Conservation (phyloP, 768 basidiomycete genomes). For the Hericium rajendrae region DNA sequence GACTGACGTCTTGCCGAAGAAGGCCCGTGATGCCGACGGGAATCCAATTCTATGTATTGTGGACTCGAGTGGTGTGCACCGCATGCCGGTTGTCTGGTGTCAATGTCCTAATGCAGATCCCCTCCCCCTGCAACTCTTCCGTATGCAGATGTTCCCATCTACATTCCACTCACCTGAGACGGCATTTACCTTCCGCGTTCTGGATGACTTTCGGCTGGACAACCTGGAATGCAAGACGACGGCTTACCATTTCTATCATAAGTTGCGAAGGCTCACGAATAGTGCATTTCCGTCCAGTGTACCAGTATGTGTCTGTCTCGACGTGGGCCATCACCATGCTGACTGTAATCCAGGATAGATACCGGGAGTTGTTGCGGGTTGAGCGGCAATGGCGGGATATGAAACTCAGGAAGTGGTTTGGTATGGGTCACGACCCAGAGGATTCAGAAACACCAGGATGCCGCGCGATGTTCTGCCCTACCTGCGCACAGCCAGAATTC, state of each 20-base stretch:
- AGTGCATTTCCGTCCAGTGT: not conserved
- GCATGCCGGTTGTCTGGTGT: not conserved
- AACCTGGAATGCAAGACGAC: not conserved
- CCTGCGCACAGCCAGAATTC: too few species aligned
- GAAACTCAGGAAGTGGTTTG: too few species aligned
- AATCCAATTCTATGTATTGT: not conserved
- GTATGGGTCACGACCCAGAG: too few species aligned
- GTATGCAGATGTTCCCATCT: not conserved
- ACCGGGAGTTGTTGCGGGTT: too few species aligned
- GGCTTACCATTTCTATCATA: not conserved
- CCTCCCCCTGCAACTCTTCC: not conserved
- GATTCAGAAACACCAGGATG: too few species aligned
- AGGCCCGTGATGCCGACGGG: not conserved
- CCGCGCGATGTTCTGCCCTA: too few species aligned
- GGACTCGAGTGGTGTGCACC: not conserved
- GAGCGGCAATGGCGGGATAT: too few species aligned
- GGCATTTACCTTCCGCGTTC: not conserved
- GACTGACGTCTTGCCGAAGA: too few species aligned
- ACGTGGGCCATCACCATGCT: too few species aligned
- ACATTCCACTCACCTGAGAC: not conserved
- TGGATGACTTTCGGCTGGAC: not conserved
- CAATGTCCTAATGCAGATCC: not conserved
- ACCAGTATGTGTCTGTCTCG: too few species aligned
- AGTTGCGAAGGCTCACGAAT: not conserved
- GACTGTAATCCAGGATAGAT: too few species aligned